Evolutionary conservation across 2,329 filamentous ascomycete species (phyloP).

Genomic region (Botrytis fragariae): DNA sequence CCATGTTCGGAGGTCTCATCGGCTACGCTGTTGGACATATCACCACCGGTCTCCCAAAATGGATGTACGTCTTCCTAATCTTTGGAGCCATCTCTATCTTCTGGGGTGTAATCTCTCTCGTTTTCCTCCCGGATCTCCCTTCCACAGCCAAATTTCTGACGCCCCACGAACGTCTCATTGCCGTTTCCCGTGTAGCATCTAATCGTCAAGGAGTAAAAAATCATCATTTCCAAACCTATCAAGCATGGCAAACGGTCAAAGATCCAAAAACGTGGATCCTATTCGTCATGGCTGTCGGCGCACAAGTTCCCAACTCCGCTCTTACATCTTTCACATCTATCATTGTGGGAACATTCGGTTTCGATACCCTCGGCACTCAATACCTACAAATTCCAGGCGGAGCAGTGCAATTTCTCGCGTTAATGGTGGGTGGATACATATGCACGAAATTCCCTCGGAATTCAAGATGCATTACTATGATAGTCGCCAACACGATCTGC

Average conservation of each 20-base stretch:
- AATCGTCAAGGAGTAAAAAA: conserved; percentile 56
- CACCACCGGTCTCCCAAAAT: conserved; percentile 47
- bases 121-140: conserved; percentile 60
- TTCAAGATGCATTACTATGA: conserved; percentile 54
- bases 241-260: conserved; percentile 46
- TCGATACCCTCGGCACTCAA: conserved; percentile 50
- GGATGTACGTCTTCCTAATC: conserved; percentile 60
- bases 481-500: conserved; percentile 53
- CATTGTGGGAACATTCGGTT: conserved; percentile 33
- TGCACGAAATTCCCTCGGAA: conserved; percentile 51
- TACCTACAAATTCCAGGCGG: conserved; percentile 61
- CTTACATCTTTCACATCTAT: conserved; percentile 47
- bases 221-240: conserved; percentile 46
- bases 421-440: conserved; percentile 50
- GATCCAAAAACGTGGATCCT: conserved; percentile 61
- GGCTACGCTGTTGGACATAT: conserved; percentile 56
- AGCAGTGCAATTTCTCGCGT: conserved; percentile 53
- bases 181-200: conserved; percentile 50
- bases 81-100: conserved; percentile 53
- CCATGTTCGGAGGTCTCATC: conserved; percentile 50
- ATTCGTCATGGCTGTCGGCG: conserved; percentile 50
- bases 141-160: conserved; percentile 61
- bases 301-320: conserved; percentile 56
- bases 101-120: conserved; percentile 55
- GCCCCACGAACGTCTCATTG: conserved; percentile 53